Conservation (phyloP, 2,329 filamentous ascomycete species). For the Botrytis pseudocinerea region DNA sequence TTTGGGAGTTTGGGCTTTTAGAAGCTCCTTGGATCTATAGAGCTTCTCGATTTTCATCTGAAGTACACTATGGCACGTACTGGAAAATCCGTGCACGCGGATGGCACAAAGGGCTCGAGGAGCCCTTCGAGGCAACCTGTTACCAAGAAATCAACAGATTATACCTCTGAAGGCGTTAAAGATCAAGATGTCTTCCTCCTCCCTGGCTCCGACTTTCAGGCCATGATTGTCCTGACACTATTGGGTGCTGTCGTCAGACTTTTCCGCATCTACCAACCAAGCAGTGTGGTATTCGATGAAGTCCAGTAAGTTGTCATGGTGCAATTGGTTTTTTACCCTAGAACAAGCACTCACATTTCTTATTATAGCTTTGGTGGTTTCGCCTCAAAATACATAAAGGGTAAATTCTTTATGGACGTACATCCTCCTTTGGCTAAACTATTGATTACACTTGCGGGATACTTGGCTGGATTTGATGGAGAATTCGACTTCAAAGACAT, state of each 20-base stretch:
- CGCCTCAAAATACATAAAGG: slow-evolving; percentile 98
- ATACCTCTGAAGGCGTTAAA: slow-evolving; percentile 75
- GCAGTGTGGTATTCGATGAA: slow-evolving; percentile 97
- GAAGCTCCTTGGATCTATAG: slow-evolving; percentile 30
- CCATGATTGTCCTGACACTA: slow-evolving; percentile 70
- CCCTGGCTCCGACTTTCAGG: slow-evolving; percentile 78
- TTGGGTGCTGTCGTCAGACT: slow-evolving; percentile 78
- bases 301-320: slow-evolving; percentile 77
- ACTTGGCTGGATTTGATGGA: slow-evolving; percentile 91
- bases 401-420: slow-evolving; percentile 99
- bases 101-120: slow-evolving; percentile 27
- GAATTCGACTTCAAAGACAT: slow-evolving; percentile 99
- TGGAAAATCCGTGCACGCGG: slow-evolving; percentile 30
- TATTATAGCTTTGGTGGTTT: slow-evolving; percentile 85
- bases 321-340: slow-evolving; percentile 1
- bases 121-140: slow-evolving; percentile 26
- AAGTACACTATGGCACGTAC: slow-evolving; percentile 34
- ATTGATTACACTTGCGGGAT: slow-evolving; percentile 91
- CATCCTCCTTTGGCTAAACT: slow-evolving; percentile 96
- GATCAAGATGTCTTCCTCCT: slow-evolving; percentile 93
- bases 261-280: slow-evolving; percentile 94
- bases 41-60: slow-evolving; percentile 27
- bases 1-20: slow-evolving; percentile 28
- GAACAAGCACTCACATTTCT: slow-evolving; percentile 29
- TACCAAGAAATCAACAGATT: slow-evolving; percentile 50